Evolutionary conservation across 768 basidiomycete species (phyloP), one percentile per base, ranked within the genome.

Genomic region (Termitomyces sp.): DNA sequence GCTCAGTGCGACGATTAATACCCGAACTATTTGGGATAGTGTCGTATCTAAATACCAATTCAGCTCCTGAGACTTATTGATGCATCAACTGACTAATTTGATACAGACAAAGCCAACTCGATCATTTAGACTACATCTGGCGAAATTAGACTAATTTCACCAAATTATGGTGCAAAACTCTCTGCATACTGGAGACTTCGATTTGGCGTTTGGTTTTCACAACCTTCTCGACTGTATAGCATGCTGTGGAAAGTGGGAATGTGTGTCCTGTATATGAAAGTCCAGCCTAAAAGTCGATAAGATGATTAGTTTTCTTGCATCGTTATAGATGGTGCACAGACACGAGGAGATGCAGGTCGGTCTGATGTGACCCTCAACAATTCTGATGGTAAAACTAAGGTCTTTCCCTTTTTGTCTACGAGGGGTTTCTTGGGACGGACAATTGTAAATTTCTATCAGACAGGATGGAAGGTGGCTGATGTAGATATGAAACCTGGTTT

Each of bases 11-110:
- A 79, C 74, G 0, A 83, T 97, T 14, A 83, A 94, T 68, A 88
- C 92, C 55, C 80, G 77, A 68, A 73, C 67, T 26, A 70, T 98
- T 46, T 95, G 93, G 94, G 85, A 91, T 57, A 79, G 80, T 47
- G 82, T 87, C 13, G 79, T 86, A 0, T 73, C 68, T 10, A 67
- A 70, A 47, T 82, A 82, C 61, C 63, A 66, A 54, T 43, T n/a
- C 20, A 43, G 20, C 4, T 20, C 9, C 1, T 43, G 43, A 43
- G n/a, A 43, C 6, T 5, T 18, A 40, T 38, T 0, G 13, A 38
- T 14, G 36, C 36, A 14, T 16, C 14, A 12, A 16, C 38, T 41
- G 40, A 41, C 16, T 41, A 2, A 7, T 7, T 41, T 41, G 16
- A 18, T 41, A 41, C 7, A 41, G 5, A 41, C 12, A 41, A 18